phyloP scores from a whole-genome alignment of 2,329 filamentous ascomycete genomes.

The Trichoderma citrinoviride region DNA sequence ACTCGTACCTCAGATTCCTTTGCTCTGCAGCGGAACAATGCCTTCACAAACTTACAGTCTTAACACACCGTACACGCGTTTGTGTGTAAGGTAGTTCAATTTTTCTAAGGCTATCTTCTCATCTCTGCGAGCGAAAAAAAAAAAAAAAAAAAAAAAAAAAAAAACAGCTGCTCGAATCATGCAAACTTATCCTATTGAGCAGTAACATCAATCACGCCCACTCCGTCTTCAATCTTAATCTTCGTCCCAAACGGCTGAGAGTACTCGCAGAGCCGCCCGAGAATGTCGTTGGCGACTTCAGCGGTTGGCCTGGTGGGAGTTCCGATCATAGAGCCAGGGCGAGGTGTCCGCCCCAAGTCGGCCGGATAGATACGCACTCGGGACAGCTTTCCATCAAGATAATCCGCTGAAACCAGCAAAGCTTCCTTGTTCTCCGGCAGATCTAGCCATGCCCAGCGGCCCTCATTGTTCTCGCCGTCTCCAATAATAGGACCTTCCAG shows the following conservation, averaged over 20 bases:
- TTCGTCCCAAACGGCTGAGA: constrained; percentile 4
- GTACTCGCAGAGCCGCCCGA: not conserved
- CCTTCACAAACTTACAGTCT: too few species aligned
- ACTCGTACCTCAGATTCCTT: not conserved
- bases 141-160: too few species aligned
- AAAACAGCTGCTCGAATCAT: not conserved
- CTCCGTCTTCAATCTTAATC: constrained; percentile 3
- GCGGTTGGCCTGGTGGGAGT: not conserved
- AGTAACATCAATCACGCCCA: not conserved
- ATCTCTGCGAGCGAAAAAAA: not conserved
- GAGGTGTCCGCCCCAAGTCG: not conserved
- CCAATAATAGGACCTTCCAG: not conserved
- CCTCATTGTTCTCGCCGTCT: constrained; percentile 4
- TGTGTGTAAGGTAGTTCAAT: too few species aligned
- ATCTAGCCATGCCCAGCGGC: constrained; percentile 12
- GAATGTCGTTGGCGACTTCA: constrained; percentile 2
- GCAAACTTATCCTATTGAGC: not conserved
- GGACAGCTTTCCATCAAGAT: constrained; percentile 1
- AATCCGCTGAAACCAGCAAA: not conserved
- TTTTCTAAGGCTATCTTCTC: too few species aligned
- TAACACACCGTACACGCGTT: too few species aligned
- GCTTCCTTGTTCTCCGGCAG: constrained; percentile 11
- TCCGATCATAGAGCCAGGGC: not conserved
- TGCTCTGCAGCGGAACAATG: too few species aligned
- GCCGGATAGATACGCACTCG: constrained; percentile 1